phyloP scores from a whole-genome alignment of 805 yeast genomes.

The Saturnispora dispora region DNA sequence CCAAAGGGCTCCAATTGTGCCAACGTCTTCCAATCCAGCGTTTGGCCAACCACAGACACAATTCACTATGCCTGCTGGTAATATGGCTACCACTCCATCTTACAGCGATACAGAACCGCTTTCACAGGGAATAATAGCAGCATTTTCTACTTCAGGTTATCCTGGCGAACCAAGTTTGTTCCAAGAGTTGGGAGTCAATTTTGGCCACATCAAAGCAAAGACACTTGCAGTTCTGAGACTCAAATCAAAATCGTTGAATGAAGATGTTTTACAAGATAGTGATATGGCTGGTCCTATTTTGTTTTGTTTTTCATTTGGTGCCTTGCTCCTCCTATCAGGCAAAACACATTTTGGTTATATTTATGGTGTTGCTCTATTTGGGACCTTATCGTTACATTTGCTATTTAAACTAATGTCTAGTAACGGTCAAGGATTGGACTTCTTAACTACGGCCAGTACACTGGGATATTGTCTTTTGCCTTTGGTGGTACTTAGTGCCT shows the following conservation, averaged over 20 bases:
- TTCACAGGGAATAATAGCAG: conserved; percentile 68
- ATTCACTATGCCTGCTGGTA: conserved; percentile 1
- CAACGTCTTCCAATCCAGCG: not conserved
- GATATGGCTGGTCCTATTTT: conserved; percentile 94
- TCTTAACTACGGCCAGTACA: conserved; percentile 76
- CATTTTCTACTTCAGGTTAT: conserved; percentile 87
- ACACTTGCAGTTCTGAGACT: conserved; percentile 85
- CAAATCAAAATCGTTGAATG: conserved; percentile 43
- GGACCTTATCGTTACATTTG: conserved; percentile 75
- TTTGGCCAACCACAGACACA: conserved; percentile 3
- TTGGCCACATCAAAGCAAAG: conserved; percentile 74
- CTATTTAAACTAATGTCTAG: conserved; percentile 81
- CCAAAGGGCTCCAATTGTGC: not conserved
- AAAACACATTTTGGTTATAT: conserved; percentile 95
- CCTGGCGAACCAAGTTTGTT: conserved; percentile 90
- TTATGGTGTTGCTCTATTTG: conserved; percentile 91
- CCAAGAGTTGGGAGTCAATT: conserved; percentile 91
- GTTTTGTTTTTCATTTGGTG: conserved; percentile 81
- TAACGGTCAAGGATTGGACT: conserved; percentile 32
- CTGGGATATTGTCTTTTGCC: conserved; percentile 93
- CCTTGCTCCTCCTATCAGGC: conserved; percentile 74
- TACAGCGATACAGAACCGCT: conserved; percentile 6
- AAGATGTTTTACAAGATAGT: conserved; percentile 75
- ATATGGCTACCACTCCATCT: conserved; percentile 4
- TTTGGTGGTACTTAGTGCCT: conserved; percentile 63